Base-by-base conservation (phyloP, 148 eudicot genomes). In the Rhododendron henanense region DNA sequence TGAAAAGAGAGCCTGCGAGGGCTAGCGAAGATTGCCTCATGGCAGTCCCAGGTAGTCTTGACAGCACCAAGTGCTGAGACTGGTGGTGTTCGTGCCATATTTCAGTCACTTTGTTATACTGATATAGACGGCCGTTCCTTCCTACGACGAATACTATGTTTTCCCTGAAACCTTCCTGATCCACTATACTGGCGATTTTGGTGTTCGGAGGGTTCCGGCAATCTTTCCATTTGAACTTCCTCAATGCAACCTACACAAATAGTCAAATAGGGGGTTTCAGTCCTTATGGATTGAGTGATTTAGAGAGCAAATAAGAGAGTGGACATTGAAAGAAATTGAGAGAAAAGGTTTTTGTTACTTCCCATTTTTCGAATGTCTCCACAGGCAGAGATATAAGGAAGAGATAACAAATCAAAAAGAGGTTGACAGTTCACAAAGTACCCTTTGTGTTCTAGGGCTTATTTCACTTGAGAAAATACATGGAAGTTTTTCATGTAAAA, bases 11-110 rank as follows among this genome's bases (percentile, higher is more conserved):
- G 50, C 98, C 95, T 50, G 86, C 82, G 59, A 87, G 86, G 69
- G 95, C 91, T 6, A n/a, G 21, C 14, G 87, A 39, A 21, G 94
- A 89, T 59, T 89, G 86, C 78, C 98, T 93, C 87, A 89, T 90
- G 39, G 94, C 92, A 82, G 95, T 93, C 59, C 98, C 98, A 0
- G 95, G 94, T 61, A 88, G 81, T 89, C 90, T 87, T 50, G 96
- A 93, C 13, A 96, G 90, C 69, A 92, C 85, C 88, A 96, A 84
- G 90, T 96, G 98, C 57, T 87, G 96, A 35, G 98, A 93, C 83
- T 96, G 98, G 86, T 79, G 81, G 87, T 96, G 98, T 83, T 92
- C 91, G 44, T 96, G 98, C 98, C 98, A 96, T 50, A 93, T 50
- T 81, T 92, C 93, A 0, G 93, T 93, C 19, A 94, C 86, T 87